Conservation (phyloP, 1,284 basidiomycete genomes). For the Pyrrhoderma lamaoense region DNA sequence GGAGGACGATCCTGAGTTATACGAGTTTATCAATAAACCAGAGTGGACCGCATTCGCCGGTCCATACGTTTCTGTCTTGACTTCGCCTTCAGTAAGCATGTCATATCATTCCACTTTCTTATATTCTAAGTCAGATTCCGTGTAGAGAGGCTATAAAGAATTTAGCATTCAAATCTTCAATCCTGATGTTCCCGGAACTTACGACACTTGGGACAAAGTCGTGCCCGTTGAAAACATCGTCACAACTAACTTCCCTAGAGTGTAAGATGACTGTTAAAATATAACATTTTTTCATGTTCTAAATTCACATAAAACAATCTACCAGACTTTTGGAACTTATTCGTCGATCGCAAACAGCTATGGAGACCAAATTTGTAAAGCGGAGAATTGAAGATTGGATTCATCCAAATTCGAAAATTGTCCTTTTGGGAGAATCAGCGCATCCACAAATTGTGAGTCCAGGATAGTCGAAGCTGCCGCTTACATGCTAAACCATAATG, state of each 20-base stretch:
- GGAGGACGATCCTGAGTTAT: constrained; percentile 14
- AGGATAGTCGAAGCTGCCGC: neutral
- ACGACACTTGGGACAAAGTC: constrained; percentile 26
- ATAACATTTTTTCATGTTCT: no score
- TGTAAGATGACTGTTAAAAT: constrained; percentile 24
- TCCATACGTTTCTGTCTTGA: constrained; percentile 13
- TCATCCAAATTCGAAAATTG: constrained; percentile 34
- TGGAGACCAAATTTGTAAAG: constrained; percentile 30
- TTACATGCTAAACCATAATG: neutral
- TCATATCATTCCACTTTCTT: neutral
- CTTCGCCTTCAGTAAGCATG: constrained; percentile 12
- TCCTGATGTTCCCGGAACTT: constrained; percentile 23
- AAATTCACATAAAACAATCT: neutral
- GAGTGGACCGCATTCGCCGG: constrained; percentile 17
- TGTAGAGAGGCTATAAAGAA: constrained; percentile 22
- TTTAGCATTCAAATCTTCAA: constrained; percentile 28
- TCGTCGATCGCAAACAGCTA: constrained; percentile 26
- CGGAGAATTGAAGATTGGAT: constrained; percentile 49
- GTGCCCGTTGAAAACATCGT: constrained; percentile 24
- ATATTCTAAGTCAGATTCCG: neutral
- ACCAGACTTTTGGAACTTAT: constrained; percentile 24
- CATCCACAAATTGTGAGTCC: constrained; percentile 35
- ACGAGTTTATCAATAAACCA: constrained; percentile 10
- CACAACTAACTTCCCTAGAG: constrained; percentile 27
- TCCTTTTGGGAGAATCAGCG: constrained; percentile 43